Evolutionary conservation across 2,329 filamentous ascomycete genomes (phyloP).

Genomic region (Ambrosiella xylebori): DNA sequence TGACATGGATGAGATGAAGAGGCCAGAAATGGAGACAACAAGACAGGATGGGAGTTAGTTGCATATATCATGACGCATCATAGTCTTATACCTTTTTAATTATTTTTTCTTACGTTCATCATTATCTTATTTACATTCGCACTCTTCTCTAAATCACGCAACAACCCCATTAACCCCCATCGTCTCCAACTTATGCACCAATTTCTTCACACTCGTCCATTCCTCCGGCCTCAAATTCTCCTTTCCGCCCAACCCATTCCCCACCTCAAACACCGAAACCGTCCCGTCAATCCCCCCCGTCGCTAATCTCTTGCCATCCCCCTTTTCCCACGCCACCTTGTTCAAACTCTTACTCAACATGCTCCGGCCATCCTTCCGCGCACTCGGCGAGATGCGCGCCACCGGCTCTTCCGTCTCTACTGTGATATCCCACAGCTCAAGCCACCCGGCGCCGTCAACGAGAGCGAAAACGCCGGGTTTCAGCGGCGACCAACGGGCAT

Average conservation of each 20-base stretch:
- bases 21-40: not conserved
- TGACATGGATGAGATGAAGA: not conserved
- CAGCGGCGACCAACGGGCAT: constrained; percentile 85
- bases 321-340: constrained; percentile 84
- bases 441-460: constrained; percentile 78
- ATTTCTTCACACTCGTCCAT: constrained; percentile 83
- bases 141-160: constrained; percentile 10
- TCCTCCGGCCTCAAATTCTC: constrained; percentile 74
- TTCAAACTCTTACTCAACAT: constrained; percentile 77
- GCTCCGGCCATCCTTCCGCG: constrained; percentile 44
- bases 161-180: constrained; percentile 33
- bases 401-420: constrained; percentile 85
- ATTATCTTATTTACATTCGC: constrained; percentile 5
- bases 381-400: constrained; percentile 56
- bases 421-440: constrained; percentile 92
- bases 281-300: constrained; percentile 85
- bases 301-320: constrained; percentile 71
- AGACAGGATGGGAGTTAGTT: not conserved
- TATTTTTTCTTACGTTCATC: constrained; percentile 4
- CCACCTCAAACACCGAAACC: constrained; percentile 85
- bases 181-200: constrained; percentile 59
- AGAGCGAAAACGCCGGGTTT: constrained; percentile 89
- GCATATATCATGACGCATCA: not conserved
- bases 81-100: not conserved
- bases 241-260: constrained; percentile 62